These are phyloP conservation scores for Nigrospora osmanthi DNA, from an alignment of 2,329 filamentous ascomycete genomes.

Conservation along the genomic window DNA sequence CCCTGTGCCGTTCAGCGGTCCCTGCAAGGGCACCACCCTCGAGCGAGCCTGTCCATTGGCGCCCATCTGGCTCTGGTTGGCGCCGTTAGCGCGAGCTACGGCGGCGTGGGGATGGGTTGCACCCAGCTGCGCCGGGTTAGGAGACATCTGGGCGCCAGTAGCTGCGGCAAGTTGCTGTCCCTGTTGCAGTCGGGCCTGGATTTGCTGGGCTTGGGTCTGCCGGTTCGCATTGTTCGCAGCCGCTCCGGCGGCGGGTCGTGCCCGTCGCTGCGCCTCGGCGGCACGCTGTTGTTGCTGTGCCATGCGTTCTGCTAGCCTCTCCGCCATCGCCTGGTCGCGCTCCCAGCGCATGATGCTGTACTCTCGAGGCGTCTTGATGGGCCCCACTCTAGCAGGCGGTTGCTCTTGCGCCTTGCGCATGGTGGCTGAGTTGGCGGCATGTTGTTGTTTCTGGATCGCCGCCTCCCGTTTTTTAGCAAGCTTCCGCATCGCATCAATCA, in stretches of 20 bases:
- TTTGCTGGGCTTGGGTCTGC: constrained; percentile 18
- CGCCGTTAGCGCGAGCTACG: constrained; percentile 32
- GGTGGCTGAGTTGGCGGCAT: constrained; percentile 66
- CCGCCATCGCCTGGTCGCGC: constrained; percentile 62
- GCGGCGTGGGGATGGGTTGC: constrained; percentile 22
- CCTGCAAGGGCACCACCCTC: constrained; percentile 49
- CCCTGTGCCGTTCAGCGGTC: constrained; percentile 39
- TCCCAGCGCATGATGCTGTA: constrained; percentile 88
- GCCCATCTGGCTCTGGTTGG: constrained; percentile 30
- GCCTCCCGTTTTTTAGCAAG: constrained; percentile 90
- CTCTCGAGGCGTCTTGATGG: constrained; percentile 73
- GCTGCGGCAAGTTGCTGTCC: constrained; percentile 35
- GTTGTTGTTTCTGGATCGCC: constrained; percentile 77
- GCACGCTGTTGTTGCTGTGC: constrained; percentile 46
- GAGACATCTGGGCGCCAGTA: constrained; percentile 24
- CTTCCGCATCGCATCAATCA: constrained; percentile 94
- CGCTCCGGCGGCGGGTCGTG: constrained; percentile 26
- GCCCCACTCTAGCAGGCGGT: constrained; percentile 33
- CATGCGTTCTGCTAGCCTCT: constrained; percentile 54
- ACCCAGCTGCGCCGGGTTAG: constrained; percentile 25
- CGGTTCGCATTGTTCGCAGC: constrained; percentile 15
- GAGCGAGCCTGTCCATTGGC: constrained; percentile 38
- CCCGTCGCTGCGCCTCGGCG: constrained; percentile 46
- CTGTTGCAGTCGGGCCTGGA: constrained; percentile 38
- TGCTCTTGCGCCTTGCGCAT: constrained; percentile 74